Evolutionary conservation across 2,329 filamentous ascomycete genomes (phyloP).

Genomic region (Didymella arachidicola): DNA sequence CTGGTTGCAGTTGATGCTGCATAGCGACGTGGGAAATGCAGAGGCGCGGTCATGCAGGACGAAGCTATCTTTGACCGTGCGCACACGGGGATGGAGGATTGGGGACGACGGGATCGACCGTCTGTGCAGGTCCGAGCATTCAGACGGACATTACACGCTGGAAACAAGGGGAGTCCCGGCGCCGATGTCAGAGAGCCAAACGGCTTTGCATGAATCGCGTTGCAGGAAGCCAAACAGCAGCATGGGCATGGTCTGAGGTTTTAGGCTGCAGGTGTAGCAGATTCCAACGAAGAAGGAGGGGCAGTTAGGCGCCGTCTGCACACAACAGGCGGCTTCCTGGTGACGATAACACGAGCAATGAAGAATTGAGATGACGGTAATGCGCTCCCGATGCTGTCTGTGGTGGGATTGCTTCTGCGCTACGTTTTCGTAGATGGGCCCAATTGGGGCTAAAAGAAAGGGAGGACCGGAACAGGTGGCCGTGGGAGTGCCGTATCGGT

Average conservation of each 20-base stretch:
- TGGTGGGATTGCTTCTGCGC: background rate
- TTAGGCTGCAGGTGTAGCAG: conserved; percentile 1
- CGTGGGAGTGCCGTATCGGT: conserved; percentile 1
- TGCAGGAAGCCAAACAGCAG: conserved; percentile 21
- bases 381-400: conserved; percentile 1
- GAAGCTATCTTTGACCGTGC: background rate
- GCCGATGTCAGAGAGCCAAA: conserved; percentile 34
- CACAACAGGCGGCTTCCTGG: background rate
- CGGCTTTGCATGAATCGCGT: conserved; percentile 42
- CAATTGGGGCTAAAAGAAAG: background rate
- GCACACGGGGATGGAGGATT: background rate
- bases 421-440: conserved; percentile 2
- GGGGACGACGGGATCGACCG: background rate
- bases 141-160: background rate
- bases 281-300: background rate
- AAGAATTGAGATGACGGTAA: conserved; percentile 2
- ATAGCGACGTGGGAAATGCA: background rate
- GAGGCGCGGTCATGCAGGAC: background rate
- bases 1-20: conserved; percentile 16
- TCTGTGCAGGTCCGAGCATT: background rate
- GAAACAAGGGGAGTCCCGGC: conserved; percentile 1
- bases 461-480: background rate
- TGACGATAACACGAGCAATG: conserved; percentile 10
- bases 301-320: background rate
- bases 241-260: conserved; percentile 20